Base-by-base conservation (phyloP, 345 rosid genomes). In the Salix arbutifolia region DNA sequence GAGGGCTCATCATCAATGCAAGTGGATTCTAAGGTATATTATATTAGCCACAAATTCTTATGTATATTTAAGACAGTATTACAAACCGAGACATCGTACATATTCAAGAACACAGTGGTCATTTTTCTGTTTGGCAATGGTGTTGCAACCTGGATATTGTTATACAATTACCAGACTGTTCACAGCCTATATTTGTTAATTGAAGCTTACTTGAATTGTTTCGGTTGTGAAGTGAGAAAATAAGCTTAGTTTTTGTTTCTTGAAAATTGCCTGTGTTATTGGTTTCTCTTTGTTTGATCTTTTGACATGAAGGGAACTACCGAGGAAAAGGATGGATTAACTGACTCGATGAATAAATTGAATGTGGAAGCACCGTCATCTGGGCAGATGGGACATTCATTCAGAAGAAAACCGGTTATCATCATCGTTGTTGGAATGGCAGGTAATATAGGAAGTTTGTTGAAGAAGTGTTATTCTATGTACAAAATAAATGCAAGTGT, bases 371-470 rank as follows among this genome's bases (percentile, higher is more conserved):
- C 80, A 26, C 30, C 79, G 25, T 28, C 85, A 30, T 68, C 83
- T 71, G 83, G 73, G 26, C 83, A 69, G 46, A 85, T 77, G 68
- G 83, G 75, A 19, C 76, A 77, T 58, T 82, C 93, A 30, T 85
- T 92, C 86, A 88, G 81, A 86, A 90, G 80, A 84, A 92, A 90
- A 84, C 97, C 97, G 19, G 72, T 89, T 62, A 82, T 90, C 71
- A 83, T 92, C 4, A 86, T 92, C 79, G 92, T 92, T 77, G 88
- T 92, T 5, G 97, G 97, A 75, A 92, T 92, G 97, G 95, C 97
- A 74, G 97, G 95, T 90, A 72, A 67, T 67, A 18, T 44, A 14
- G 33, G 68, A 52, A 52, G 65, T 71, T 42, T 4, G 31, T 42
- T 23, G 48, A 30, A 31, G 7, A 35, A 11, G 8, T 19, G 11